Conservation (phyloP, 495 filamentous ascomycete genomes). For the Xylaria venustula region DNA sequence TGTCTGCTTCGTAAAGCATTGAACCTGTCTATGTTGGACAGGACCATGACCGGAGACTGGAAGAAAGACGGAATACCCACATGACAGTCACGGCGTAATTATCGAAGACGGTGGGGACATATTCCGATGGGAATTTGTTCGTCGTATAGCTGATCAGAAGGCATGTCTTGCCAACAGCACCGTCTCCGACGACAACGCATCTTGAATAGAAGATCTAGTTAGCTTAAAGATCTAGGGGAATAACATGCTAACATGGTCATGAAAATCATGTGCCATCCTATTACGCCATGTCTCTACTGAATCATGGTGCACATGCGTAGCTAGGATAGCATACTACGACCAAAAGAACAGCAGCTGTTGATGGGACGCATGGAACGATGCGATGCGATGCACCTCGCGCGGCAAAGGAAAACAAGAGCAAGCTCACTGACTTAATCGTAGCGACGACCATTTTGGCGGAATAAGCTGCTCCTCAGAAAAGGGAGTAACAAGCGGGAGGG, state of each 20-base stretch:
- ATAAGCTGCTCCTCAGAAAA: slow-evolving; percentile 23
- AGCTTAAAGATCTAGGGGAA: slow-evolving; percentile 2
- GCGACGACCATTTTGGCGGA: slow-evolving; percentile 70
- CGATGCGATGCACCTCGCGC: slow-evolving; percentile 9
- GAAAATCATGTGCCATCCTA: slow-evolving; percentile 9
- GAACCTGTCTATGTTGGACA: too few relatives aligned
- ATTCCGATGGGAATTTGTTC: slow-evolving; percentile 99
- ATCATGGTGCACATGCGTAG: slow-evolving; percentile 12
- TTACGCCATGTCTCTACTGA: neutral
- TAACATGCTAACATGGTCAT: neutral
- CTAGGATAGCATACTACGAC: slow-evolving; percentile 1
- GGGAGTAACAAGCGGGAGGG: slow-evolving; percentile 22
- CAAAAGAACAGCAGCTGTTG: neutral
- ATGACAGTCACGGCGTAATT: slow-evolving; percentile 99
- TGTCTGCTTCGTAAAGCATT: too few relatives aligned
- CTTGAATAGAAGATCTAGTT: slow-evolving; percentile 44
- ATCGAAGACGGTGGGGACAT: slow-evolving; percentile 98
- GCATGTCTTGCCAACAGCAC: slow-evolving; percentile 98
- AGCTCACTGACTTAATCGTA: slow-evolving; percentile 72
- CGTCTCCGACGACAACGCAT: slow-evolving; percentile 98
- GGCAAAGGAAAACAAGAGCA: slow-evolving; percentile 11
- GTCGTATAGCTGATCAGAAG: slow-evolving; percentile 98
- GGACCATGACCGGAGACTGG: neutral
- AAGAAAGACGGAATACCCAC: slow-evolving; percentile 57
- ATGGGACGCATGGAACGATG: slow-evolving; percentile 12